Base-by-base conservation (phyloP, 2,329 filamentous ascomycete species). In the Sclerotinia spermophila region DNA sequence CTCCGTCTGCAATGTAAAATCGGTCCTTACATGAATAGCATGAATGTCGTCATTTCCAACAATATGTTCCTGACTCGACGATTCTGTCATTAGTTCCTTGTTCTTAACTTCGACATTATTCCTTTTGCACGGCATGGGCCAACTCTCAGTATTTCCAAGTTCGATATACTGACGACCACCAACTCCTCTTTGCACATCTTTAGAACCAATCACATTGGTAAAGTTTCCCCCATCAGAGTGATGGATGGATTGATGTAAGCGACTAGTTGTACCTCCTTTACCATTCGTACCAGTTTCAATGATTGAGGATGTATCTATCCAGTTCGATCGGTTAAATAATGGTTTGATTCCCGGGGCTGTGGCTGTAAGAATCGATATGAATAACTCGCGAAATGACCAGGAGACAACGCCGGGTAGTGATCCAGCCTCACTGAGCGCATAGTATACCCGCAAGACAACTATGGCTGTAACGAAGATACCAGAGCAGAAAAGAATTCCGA, bases 91-190 rank as follows among this genome's bases (percentile, higher is more conserved):
- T 27, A 44, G 59, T 61, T 61, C 59, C 59, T 61, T 44, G 13
- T 6, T 42, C 40, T 61, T 61, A 11, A 30, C 40, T 30, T 61
- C 59, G n/a, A 33, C n/a, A 24, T 27, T 61, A 13, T 44, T 27
- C 10, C 19, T 44, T 13, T 44, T 44, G n/a, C 38, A 38, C 27
- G 27, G 30, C n/a, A 30, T 21, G 27, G 59, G 59, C 59, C 59
- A 61, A 44, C 30, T 44, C 21, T 42, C 59, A 44, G 38, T 13
- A 61, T 44, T n/a, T 21, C 38, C 40, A 11, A 61, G 59, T 61
- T 61, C 59, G 15, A 61, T 44, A 27, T 61, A 61, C n/a, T 61
- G 59, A 40, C 59, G 59, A 44, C 59, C 59, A 44, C 59, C 17
- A 30, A 61, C 38, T 24, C 59, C 59, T 21, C 40, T 61, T 42